A percentile compares a stretch with the other conserved stretches of the same genome.
These are phyloP conservation scores for Musa troglodytarum DNA, from an alignment of 176 grass and related monocot genomes.

Conservation along the genomic window DNA sequence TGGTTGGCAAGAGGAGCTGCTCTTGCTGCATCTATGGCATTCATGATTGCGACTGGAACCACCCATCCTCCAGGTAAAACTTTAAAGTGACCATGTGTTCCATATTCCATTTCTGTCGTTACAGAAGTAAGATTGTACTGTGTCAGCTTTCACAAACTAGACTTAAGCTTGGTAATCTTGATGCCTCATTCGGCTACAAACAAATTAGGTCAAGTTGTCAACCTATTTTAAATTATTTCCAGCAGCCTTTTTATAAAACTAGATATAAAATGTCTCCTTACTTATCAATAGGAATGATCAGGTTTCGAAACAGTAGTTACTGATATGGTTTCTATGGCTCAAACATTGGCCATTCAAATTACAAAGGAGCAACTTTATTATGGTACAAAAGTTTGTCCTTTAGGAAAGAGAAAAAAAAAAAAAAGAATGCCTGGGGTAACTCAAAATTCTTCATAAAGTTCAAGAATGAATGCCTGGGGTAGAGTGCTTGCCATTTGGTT, in stretches of 20 bases:
- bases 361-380: too few species aligned
- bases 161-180: neutral
- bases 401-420: too few species aligned
- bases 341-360: too few species aligned
- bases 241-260: neutral
- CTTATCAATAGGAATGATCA: neutral
- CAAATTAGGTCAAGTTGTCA: neutral
- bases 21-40: conserved; percentile 80
- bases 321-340: neutral
- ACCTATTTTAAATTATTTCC: neutral
- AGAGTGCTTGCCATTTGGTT: neutral
- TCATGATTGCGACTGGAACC: conserved; percentile 73
- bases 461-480: neutral
- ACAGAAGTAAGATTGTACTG: too few species aligned
- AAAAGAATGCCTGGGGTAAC: too few species aligned
- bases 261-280: neutral
- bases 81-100: neutral
- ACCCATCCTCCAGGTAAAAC: conserved; percentile 76
- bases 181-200: neutral
- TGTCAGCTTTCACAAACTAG: neutral
- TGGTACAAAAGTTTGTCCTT: too few species aligned
- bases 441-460: too few species aligned
- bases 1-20: conserved; percentile 77
- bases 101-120: neutral
- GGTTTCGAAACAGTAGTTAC: neutral